Conservation (phyloP, 1,139 yeast species). For the Yarrowia galli region DNA sequence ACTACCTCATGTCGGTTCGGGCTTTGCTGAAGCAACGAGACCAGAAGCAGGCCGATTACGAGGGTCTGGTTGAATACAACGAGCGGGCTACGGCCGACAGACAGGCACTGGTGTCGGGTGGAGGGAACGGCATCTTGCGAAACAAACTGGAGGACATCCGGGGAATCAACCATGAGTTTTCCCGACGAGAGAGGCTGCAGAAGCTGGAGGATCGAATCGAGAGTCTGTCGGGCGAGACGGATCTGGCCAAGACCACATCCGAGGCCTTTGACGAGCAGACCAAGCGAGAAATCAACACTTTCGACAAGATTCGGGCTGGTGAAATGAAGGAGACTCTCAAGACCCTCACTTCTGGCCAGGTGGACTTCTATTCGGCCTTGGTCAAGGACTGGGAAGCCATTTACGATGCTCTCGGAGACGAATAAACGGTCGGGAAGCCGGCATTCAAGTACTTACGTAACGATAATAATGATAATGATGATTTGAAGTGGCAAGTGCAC, state of each 20-base stretch:
- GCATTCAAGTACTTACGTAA: background rate
- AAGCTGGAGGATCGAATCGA: slow-evolving; percentile 65
- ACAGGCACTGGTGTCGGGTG: slow-evolving; percentile 65
- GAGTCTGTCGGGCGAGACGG: slow-evolving; percentile 61
- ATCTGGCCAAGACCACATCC: slow-evolving; percentile 72
- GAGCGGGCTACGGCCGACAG: slow-evolving; percentile 73
- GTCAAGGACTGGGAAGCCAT: slow-evolving; percentile 69
- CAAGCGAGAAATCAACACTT: slow-evolving; percentile 75
- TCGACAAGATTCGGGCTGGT: slow-evolving; percentile 78
- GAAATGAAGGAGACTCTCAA: slow-evolving; percentile 78
- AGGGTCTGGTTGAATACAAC: slow-evolving; percentile 81
- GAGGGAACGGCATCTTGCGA: slow-evolving; percentile 60
- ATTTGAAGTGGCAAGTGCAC: too few relatives aligned
- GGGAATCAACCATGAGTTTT: slow-evolving; percentile 65
- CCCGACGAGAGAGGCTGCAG: slow-evolving; percentile 60
- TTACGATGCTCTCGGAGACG: slow-evolving; percentile 40
- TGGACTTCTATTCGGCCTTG: slow-evolving; percentile 74
- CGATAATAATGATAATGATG: slow-evolving; percentile 17
- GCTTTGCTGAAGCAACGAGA: slow-evolving; percentile 83
- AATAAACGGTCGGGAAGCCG: too few relatives aligned
- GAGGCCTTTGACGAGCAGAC: slow-evolving; percentile 72
- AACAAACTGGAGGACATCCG: slow-evolving; percentile 65
- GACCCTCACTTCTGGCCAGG: slow-evolving; percentile 76
- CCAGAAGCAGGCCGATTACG: slow-evolving; percentile 88
- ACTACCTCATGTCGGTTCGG: slow-evolving; percentile 79